phyloP scores from a whole-genome alignment of 371 early-diverging fungal species.

The Mycotypha africana region DNA sequence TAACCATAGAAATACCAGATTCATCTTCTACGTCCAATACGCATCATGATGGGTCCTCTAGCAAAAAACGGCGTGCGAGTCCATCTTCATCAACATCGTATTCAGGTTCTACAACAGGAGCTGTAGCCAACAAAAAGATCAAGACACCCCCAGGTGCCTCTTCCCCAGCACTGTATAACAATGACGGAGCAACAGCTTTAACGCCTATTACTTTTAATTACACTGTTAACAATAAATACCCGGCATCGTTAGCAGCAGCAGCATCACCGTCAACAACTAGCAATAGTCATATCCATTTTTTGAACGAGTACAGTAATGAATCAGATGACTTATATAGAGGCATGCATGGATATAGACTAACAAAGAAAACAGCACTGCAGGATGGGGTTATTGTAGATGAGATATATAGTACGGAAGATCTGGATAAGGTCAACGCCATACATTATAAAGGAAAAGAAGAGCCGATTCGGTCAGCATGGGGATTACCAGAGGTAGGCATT shows the following conservation, averaged over 20 bases:
- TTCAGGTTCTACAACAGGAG: no score
- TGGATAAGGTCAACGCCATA: conserved; percentile 25
- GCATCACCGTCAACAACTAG: no score
- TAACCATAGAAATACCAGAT: conserved; percentile 5
- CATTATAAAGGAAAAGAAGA: conserved; percentile 24
- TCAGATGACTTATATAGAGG: conserved; percentile 7
- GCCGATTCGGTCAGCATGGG: conserved; percentile 29
- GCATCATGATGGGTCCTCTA: neutral
- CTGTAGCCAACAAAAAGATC: no score
- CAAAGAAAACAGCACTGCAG: neutral
- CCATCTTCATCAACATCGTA: conserved; percentile 1
- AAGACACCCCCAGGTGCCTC: no score
- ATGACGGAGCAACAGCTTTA: no score
- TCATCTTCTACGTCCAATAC: neutral
- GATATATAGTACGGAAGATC: conserved; percentile 32
- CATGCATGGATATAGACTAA: conserved; percentile 3
- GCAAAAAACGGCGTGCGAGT: conserved; percentile 19
- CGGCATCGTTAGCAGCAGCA: no score
- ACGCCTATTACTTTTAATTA: no score
- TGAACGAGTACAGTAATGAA: neutral
- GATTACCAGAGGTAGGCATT: conserved; percentile 29
- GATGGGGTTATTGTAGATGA: conserved; percentile 21
- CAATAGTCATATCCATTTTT: no score
- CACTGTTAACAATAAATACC: no score
- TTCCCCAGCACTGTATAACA: no score